phyloP scores from a whole-genome alignment of 441 rosid species.

The Populus hybrid region DNA sequence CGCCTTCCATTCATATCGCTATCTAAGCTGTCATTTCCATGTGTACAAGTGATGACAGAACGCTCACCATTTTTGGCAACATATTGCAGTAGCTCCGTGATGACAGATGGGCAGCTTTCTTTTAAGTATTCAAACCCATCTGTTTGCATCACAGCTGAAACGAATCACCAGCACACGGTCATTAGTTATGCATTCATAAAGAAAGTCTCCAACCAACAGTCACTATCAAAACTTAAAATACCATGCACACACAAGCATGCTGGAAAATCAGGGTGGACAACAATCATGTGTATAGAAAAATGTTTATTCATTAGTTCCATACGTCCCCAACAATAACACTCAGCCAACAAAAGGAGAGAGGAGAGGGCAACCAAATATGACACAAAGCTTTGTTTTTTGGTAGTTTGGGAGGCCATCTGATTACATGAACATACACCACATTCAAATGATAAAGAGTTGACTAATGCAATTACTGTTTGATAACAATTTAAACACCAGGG shows the following conservation, averaged over 20 bases:
- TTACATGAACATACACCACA: neutral
- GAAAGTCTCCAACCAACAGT: neutral
- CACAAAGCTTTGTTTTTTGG: neutral
- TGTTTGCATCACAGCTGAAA: conserved; percentile 90
- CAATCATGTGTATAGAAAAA: neutral
- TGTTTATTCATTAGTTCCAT: neutral
- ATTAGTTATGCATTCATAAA: neutral
- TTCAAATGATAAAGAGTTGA: neutral
- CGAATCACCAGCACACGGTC: conserved; percentile 2
- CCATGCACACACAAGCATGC: neutral
- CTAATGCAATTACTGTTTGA: neutral
- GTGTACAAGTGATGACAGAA: conserved; percentile 42
- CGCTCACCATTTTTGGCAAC: conserved; percentile 41
- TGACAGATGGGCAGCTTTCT: conserved; percentile 71
- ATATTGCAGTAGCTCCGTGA: conserved; percentile 41
- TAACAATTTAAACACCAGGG: neutral
- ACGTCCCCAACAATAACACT: neutral
- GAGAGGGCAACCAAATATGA: neutral
- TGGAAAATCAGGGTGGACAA: neutral
- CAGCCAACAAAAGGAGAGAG: neutral
- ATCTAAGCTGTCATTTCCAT: conserved; percentile 56
- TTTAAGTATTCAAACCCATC: conserved; percentile 81
- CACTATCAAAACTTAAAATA: neutral
- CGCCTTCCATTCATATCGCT: conserved; percentile 80
- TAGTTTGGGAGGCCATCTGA: neutral